phyloP scores from a whole-genome alignment of 2,329 filamentous ascomycete genomes.

The Ascochyta viciae-villosae region DNA sequence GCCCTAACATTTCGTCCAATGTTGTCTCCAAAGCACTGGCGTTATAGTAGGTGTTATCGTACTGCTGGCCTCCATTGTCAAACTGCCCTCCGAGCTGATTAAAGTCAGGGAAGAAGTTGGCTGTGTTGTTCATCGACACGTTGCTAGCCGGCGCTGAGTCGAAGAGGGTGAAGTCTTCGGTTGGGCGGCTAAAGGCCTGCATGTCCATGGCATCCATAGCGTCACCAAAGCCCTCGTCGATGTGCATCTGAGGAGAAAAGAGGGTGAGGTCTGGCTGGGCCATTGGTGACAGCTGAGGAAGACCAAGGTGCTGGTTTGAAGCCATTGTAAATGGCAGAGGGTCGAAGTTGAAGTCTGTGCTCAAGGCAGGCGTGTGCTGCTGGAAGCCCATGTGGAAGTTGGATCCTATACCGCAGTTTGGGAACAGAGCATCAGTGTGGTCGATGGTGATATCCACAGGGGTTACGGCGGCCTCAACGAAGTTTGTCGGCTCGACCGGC shows the following conservation, averaged over 20 bases:
- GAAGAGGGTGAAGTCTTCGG: slow-evolving; percentile 70
- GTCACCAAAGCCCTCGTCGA: slow-evolving; percentile 71
- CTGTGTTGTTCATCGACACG: slow-evolving; percentile 34
- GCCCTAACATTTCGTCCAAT: slow-evolving; percentile 42
- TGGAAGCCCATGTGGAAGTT: slow-evolving; percentile 68
- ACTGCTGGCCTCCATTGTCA: slow-evolving; percentile 20
- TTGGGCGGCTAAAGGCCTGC: slow-evolving; percentile 40
- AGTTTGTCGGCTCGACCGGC: slow-evolving; percentile 50
- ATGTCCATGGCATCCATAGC: slow-evolving; percentile 42
- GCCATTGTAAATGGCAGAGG: slow-evolving; percentile 46
- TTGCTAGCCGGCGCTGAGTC: slow-evolving; percentile 36
- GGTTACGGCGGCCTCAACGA: slow-evolving; percentile 52
- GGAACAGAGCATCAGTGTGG: slow-evolving; percentile 67
- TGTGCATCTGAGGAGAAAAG: slow-evolving; percentile 68
- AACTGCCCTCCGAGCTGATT: slow-evolving; percentile 50
- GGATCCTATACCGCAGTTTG: slow-evolving; percentile 61
- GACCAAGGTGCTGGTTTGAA: slow-evolving; percentile 19
- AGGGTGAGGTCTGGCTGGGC: slow-evolving; percentile 74
- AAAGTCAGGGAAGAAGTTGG: slow-evolving; percentile 50
- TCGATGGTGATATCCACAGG: slow-evolving; percentile 60
- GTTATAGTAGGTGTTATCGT: slow-evolving; percentile 40
- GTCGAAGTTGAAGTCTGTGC: slow-evolving; percentile 49
- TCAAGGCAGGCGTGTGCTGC: slow-evolving; percentile 58
- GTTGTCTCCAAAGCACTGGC: slow-evolving; percentile 24
- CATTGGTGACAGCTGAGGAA: slow-evolving; percentile 69